Evolutionary conservation across 768 basidiomycete genomes (phyloP).

Genomic region (Termitomyces sp.): DNA sequence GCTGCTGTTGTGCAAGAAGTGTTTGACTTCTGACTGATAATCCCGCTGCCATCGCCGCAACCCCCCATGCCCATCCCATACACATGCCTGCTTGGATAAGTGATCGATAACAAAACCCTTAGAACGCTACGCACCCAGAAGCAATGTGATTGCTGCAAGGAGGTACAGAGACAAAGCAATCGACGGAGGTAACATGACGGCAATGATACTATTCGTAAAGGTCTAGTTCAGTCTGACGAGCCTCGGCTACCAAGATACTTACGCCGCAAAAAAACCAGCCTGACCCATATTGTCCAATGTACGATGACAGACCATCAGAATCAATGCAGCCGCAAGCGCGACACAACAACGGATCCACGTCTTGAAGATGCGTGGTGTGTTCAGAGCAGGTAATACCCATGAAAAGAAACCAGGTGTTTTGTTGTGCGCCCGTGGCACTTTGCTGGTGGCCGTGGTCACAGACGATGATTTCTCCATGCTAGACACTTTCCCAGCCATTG

Average conservation of each 20-base stretch:
- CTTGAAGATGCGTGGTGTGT: conserved; percentile 33
- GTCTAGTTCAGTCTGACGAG: background rate
- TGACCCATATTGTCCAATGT: conserved; percentile 37
- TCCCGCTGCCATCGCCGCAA: conserved; percentile 40
- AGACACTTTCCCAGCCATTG: conserved; percentile 10
- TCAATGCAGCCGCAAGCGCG: conserved; percentile 27
- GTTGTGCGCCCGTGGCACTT: background rate
- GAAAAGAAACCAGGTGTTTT: conserved; percentile 21
- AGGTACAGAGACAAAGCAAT: conserved; percentile 37
- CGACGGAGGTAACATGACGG: conserved; percentile 36
- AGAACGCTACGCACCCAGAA: conserved; percentile 28
- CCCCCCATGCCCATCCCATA: conserved; percentile 46
- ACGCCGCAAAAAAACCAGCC: conserved; percentile 39
- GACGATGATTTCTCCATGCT: conserved; percentile 6
- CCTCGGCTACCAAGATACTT: conserved; percentile 9
- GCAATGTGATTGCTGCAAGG: conserved; percentile 28
- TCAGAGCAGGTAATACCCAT: conserved; percentile 32
- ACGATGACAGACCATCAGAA: conserved; percentile 32
- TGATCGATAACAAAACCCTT: background rate
- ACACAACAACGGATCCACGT: conserved; percentile 38
- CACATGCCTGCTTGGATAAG: conserved; percentile 31
- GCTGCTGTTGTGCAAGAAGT: conserved; percentile 31
- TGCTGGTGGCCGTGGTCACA: background rate
- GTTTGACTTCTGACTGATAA: conserved; percentile 32
- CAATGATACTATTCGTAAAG: conserved; percentile 29